Evolutionary conservation across 192 early-diverging fungal species (phyloP), one percentile per base, ranked within the genome.

Genomic region (Coemansia erecta): DNA sequence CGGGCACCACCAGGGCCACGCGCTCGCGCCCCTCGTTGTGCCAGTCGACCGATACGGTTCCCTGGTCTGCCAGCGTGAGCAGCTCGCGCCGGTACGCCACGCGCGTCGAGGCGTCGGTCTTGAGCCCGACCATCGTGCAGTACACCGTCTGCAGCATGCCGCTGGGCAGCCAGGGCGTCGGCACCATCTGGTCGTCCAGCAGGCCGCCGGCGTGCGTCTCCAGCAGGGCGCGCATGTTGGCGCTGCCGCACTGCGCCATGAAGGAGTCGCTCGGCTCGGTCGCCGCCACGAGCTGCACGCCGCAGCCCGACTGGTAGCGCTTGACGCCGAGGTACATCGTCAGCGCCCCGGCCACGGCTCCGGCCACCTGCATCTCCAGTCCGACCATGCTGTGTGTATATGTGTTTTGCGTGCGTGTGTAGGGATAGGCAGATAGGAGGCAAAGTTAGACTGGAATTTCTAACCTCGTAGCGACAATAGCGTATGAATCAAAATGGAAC

Each of bases 21-120:
- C 92, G 91, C 53, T 51, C 24, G 12, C 13, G 19, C 26, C 49
- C 12, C 17, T 22, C 45, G 4, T 75, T 84, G 28, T 85, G 80
- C 94, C 93, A 98, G 74, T 98, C 95, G 14, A 96, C 55, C 1
- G 93, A 82, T 35, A 93, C 67, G 28, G 86, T 84, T 22, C 95
- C 95, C 10, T 90, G 90, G 65, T 98, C 93, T 22, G 82, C 82
- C 35, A 91, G 82, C 1, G 54, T 12, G 3, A 85, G 45, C 23
- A 72, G 45, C 31, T 88, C 77, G 2, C 88, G 76, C 51, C 59
- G 63, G 23, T 73, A 66, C 9, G 15, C 24, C 3, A 73, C 46
- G 17, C 56, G 17, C 0, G 59, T 59, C n/a, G 8, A 4, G 15
- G 8, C 45, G 51, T 84, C 73, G 17, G 72, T 56, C 4, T 73